These are phyloP conservation scores for Daldinia loculata DNA, from an alignment of 495 filamentous ascomycete species.

Conservation along the genomic window DNA sequence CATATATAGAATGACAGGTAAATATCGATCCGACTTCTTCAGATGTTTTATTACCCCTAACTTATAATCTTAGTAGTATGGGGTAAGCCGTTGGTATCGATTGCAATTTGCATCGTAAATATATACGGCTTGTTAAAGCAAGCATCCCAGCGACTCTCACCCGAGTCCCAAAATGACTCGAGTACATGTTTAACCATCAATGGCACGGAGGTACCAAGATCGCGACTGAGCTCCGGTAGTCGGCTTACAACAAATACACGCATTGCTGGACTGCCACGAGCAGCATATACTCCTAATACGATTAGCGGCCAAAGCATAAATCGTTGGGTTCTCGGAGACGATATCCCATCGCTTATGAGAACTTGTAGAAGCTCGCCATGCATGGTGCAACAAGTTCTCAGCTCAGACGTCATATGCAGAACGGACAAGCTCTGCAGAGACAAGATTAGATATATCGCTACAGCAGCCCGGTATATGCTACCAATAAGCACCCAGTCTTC, in stretches of 20 bases:
- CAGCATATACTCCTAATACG: slow-evolving; percentile 48
- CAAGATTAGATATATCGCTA: slow-evolving; percentile 46
- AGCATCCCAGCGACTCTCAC: slow-evolving; percentile 45
- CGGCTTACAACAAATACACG: slow-evolving; percentile 37
- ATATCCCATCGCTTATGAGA: slow-evolving; percentile 32
- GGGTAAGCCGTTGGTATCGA: slow-evolving; percentile 15
- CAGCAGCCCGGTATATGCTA: slow-evolving; percentile 40
- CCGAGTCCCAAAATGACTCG: slow-evolving; percentile 46
- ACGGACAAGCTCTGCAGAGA: slow-evolving; percentile 45
- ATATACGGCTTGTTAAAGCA: slow-evolving; percentile 49
- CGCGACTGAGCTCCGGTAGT: slow-evolving; percentile 35
- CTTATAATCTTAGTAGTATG: neutral
- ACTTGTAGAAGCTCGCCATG: slow-evolving; percentile 26
- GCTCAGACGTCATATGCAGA: slow-evolving; percentile 22
- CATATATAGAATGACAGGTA: neutral
- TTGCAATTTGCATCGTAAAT: slow-evolving; percentile 31
- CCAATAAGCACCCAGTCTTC: slow-evolving; percentile 46
- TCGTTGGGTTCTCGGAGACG: slow-evolving; percentile 29
- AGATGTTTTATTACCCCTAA: neutral
- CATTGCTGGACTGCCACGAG: slow-evolving; percentile 19
- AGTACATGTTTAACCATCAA: slow-evolving; percentile 41
- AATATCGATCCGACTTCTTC: neutral
- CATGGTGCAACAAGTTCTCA: slow-evolving; percentile 18
- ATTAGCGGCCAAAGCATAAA: slow-evolving; percentile 49
- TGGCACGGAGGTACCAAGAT: slow-evolving; percentile 40